These are phyloP conservation scores for Eucalyptus polyanthemos DNA, from an alignment of 345 rosid genomes.

Conservation along the genomic window DNA sequence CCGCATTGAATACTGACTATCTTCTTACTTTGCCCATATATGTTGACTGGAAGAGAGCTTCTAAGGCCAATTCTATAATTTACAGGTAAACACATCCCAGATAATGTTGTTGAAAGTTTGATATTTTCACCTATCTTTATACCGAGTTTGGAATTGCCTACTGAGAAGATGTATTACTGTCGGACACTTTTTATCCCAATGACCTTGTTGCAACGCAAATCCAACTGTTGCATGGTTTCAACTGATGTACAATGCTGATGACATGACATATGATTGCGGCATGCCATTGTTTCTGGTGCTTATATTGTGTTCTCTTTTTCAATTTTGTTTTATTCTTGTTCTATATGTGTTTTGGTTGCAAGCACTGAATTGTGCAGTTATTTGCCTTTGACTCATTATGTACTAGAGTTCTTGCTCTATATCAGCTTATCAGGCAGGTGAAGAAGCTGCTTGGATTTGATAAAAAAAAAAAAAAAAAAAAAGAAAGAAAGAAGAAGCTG, in stretches of 20 bases:
- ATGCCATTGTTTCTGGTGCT: neutral
- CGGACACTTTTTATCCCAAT: neutral
- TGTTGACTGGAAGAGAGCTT: slow-evolving; percentile 88
- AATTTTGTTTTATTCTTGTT: neutral
- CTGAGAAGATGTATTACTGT: neutral
- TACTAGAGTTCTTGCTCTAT: neutral
- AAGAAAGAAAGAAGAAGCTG: neutral
- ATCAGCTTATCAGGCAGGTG: neutral
- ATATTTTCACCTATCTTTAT: neutral
- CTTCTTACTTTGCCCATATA: slow-evolving; percentile 85
- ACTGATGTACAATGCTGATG: neutral
- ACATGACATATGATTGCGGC: neutral
- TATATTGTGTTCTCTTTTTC: neutral
- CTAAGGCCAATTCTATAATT: slow-evolving; percentile 80
- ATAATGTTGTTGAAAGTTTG: neutral
- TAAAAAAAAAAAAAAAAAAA: too few species aligned
- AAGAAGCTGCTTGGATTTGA: neutral
- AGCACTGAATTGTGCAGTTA: neutral
- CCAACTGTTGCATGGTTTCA: neutral
- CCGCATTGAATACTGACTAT: slow-evolving; percentile 83
- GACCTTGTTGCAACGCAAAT: neutral
- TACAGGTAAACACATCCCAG: slow-evolving; percentile 39
- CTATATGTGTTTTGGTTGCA: neutral
- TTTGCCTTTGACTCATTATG: neutral
- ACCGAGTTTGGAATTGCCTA: neutral